Evolutionary conservation across 768 basidiomycete species (phyloP).

Genomic region (Podaxis sp.): DNA sequence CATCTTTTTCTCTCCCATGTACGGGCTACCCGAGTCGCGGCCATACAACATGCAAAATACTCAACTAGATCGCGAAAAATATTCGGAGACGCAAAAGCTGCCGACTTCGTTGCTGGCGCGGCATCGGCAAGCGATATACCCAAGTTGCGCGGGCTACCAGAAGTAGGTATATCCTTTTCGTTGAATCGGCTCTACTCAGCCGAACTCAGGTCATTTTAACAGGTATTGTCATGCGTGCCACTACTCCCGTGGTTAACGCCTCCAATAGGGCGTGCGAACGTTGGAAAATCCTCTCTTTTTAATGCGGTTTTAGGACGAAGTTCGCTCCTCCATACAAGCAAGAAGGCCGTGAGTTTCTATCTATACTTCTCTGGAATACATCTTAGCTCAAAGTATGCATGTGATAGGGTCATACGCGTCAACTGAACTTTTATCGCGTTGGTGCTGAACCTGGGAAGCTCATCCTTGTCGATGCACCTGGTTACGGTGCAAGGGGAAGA

Average conservation of each 20-base stretch:
- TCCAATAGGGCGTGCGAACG: slow-evolving; percentile 66
- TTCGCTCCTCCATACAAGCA: slow-evolving; percentile 57
- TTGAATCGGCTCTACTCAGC: not conserved
- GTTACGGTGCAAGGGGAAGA: slow-evolving; percentile 72
- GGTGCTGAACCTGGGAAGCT: slow-evolving; percentile 54
- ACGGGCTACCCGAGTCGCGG: not conserved
- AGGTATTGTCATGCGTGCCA: slow-evolving; percentile 22
- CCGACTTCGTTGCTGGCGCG: slow-evolving; percentile 37
- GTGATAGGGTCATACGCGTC: slow-evolving; percentile 65
- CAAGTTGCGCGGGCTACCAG: slow-evolving; percentile 36
- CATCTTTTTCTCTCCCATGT: not conserved
- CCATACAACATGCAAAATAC: not conserved
- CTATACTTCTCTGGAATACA: not conserved
- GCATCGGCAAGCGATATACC: slow-evolving; percentile 33
- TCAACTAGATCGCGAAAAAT: slow-evolving; percentile 17
- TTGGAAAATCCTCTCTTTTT: slow-evolving; percentile 70
- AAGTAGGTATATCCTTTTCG: slow-evolving; percentile 25
- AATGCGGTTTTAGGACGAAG: slow-evolving; percentile 63
- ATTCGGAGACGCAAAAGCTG: slow-evolving; percentile 26
- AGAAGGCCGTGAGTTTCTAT: slow-evolving; percentile 54
- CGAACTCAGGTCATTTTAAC: slow-evolving; percentile 38
- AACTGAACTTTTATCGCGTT: slow-evolving; percentile 71
- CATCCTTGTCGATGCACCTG: slow-evolving; percentile 75
- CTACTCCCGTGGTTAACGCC: not conserved
- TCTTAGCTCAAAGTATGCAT: not conserved